phyloP scores from a whole-genome alignment of 371 early-diverging fungal species.

The Mortierella sp. region DNA sequence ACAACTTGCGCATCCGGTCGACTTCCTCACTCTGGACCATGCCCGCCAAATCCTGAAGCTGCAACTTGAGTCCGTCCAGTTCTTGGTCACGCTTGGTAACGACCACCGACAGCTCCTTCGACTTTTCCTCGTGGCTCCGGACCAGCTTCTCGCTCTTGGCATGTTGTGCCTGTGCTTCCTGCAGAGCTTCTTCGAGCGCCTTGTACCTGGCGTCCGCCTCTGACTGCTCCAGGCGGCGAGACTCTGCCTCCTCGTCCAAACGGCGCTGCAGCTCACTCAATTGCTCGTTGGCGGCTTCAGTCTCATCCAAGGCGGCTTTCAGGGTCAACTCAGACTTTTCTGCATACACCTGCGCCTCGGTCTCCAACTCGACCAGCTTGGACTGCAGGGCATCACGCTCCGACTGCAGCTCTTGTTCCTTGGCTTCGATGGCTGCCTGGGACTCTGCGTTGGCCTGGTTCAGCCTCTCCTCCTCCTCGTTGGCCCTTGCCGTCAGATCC shows the following conservation, averaged over 20 bases:
- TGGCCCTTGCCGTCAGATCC: slow-evolving; percentile 24
- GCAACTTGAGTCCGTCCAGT: slow-evolving; percentile 40
- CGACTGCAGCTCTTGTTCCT: slow-evolving; percentile 19
- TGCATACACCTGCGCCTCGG: background rate
- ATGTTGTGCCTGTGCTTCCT: slow-evolving; percentile 17
- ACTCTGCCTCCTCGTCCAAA: slow-evolving; percentile 18
- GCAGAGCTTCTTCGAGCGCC: slow-evolving; percentile 30
- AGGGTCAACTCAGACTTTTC: slow-evolving; percentile 16
- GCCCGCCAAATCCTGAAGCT: slow-evolving; percentile 63
- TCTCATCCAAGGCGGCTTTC: slow-evolving; percentile 24
- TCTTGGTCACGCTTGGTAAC: slow-evolving; percentile 65
- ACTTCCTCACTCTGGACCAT: slow-evolving; percentile 58
- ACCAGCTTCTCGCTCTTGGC: slow-evolving; percentile 43
- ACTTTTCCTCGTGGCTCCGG: slow-evolving; percentile 60
- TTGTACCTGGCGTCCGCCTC: slow-evolving; percentile 43
- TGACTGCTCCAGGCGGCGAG: background rate
- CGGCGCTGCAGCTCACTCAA: slow-evolving; percentile 8
- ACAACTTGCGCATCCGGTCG: slow-evolving; percentile 60
- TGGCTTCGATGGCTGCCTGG: slow-evolving; percentile 15
- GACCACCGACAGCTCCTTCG: slow-evolving; percentile 63
- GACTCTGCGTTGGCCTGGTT: slow-evolving; percentile 11
- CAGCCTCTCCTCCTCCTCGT: slow-evolving; percentile 36
- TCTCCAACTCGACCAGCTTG: slow-evolving; percentile 21
- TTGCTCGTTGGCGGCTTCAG: slow-evolving; percentile 8
- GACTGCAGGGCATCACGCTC: slow-evolving; percentile 33